Base-by-base conservation (phyloP, 345 rosid genomes). In the Anacardium occidentale region DNA sequence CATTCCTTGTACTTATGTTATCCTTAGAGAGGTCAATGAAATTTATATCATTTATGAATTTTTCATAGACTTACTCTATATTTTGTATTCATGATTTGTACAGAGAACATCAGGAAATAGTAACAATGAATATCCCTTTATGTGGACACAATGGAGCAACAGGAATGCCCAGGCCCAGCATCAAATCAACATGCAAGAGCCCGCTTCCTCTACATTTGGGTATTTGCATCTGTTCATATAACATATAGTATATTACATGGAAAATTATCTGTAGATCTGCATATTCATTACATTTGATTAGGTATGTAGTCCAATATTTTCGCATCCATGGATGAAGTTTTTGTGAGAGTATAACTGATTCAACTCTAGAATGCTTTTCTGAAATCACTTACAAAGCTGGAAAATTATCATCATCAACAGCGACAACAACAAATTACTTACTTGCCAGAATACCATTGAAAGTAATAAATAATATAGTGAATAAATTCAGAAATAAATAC, bases 111-210 rank as follows among this genome's bases (percentile, higher is more conserved):
- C n/a, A 25, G 44, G 57, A 29, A n/a, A 40, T 20, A 10, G 50
- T 2, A 64, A 29, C 3, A 12, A 25, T 45, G 53, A 29, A 64
- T 44, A 15, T 10, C 20, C 52, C 34, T 17, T 34, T 7, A 10
- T 21, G 29, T 55, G 32, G 44, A 0, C 48, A 1, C 47, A 76
- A n/a, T 57, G 62, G 60, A 13, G 17, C 15, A 50, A 45, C 26
- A 45, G 64, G 25, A 58, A 52, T 20, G 8, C 64, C 40, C 69
- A n/a, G n/a, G n/a, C n/a, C n/a, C n/a, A 21, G 40, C 59, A 42
- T 17, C 71, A 57, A 34, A 64, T 57, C 47, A 40, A 69, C 24
- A 57, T 71, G 61, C 69, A 54, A 6, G 75, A 59, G 24, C 52
- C 72, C 10, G 21, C 75, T 14, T 47, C 66, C 32, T 20, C 40